Conservation (phyloP, 345 rosid genomes). For the Zanthoxylum bungeanum region DNA sequence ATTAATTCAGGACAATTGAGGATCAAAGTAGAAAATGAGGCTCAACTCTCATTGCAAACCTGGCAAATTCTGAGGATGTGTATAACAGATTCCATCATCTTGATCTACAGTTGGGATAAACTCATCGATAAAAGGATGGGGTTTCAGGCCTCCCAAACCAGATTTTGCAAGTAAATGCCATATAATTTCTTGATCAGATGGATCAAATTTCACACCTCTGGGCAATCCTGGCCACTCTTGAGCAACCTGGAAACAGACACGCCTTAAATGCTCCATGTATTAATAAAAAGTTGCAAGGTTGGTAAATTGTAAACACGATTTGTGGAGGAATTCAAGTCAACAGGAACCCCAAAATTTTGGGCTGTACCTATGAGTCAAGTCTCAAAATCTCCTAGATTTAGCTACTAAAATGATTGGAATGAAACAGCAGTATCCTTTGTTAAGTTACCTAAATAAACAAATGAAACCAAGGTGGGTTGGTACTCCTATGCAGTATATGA, state of each 20-base stretch:
- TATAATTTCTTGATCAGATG: conserved; percentile 86
- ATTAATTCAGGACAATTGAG: not conserved
- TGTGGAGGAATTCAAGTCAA: not conserved
- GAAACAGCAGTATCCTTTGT: too few relatives aligned
- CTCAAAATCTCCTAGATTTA: not conserved
- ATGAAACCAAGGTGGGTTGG: not conserved
- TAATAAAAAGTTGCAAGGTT: not conserved
- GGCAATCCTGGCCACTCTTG: conserved; percentile 95
- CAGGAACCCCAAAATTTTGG: not conserved
- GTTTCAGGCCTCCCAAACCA: conserved; percentile 36
- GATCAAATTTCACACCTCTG: conserved; percentile 91
- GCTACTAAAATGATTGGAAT: too few relatives aligned
- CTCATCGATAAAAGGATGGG: conserved; percentile 81
- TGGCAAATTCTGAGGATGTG: conserved; percentile 93
- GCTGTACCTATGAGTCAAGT: not conserved
- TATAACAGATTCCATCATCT: conserved; percentile 93
- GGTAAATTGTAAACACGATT: not conserved
- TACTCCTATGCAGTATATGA: not conserved
- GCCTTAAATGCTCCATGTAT: conserved; percentile 4
- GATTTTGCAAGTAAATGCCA: conserved; percentile 82
- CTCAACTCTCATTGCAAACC: conserved; percentile 36
- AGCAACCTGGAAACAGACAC: conserved; percentile 46
- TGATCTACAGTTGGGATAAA: conserved; percentile 76
- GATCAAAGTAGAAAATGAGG: conserved; percentile 3
- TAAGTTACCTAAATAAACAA: too few relatives aligned